Percentiles rank a stretch among this genome's conserved stretches.
phyloP scores from a whole-genome alignment of 305 asterid genomes.

The Petunia hybrid region DNA sequence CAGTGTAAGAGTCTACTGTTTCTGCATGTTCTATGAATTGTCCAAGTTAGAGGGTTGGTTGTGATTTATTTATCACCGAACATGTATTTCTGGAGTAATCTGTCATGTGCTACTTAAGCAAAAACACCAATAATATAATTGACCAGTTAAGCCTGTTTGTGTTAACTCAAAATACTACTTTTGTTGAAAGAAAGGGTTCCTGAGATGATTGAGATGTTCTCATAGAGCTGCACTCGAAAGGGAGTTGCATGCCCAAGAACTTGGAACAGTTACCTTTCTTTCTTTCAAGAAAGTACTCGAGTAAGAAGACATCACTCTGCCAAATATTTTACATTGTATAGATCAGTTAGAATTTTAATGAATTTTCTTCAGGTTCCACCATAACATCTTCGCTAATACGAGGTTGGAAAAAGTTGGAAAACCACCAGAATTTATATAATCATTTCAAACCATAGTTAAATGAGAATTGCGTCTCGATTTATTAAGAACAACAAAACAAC shows the following conservation, averaged over 20 bases:
- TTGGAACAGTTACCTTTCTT: not conserved
- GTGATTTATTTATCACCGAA: not conserved
- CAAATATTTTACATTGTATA: too few relatives aligned
- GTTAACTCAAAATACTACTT: not conserved
- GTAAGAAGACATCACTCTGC: too few relatives aligned
- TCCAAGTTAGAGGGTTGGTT: too few relatives aligned
- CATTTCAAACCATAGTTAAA: too few relatives aligned
- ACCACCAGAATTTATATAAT: too few relatives aligned
- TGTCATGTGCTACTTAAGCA: not conserved
- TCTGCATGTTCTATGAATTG: not conserved
- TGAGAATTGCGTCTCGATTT: too few relatives aligned
- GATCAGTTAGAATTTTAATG: too few relatives aligned
- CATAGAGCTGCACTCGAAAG: not conserved
- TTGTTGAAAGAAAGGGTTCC: not conserved
- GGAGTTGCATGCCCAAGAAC: constrained; percentile 8
- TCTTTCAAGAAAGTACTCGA: not conserved
- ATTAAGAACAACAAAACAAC: too few relatives aligned
- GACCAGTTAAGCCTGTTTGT: not conserved
- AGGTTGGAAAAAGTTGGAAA: too few relatives aligned
- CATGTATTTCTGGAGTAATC: not conserved
- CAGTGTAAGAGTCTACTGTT: not conserved
- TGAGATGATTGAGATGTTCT: not conserved
- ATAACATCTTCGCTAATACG: too few relatives aligned
- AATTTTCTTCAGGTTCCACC: too few relatives aligned
- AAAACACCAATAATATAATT: not conserved